Evolutionary conservation across 2,329 filamentous ascomycete species (phyloP).

Genomic region (Rhytidhysteron rufulum): DNA sequence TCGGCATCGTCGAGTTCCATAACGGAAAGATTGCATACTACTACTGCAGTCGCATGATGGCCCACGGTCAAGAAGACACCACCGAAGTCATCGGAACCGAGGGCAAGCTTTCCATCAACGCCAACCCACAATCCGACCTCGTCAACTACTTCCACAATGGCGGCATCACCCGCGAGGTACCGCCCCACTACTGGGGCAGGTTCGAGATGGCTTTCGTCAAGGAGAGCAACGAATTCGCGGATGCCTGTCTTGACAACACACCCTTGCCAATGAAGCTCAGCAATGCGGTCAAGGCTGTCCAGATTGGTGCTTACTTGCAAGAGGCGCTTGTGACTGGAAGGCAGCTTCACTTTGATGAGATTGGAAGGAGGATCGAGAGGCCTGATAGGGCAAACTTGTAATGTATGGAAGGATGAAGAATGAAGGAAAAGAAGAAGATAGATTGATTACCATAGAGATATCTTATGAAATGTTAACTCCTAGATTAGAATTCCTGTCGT

Average conservation of each 20-base stretch:
- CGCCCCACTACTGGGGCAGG: conserved; percentile 36
- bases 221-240: conserved; percentile 39
- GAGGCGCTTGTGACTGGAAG: conserved; percentile 52
- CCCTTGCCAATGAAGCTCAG: conserved; percentile 34
- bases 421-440: too few species aligned
- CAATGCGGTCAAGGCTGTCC: conserved; percentile 31
- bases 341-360: conserved; percentile 48
- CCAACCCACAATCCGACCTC: conserved; percentile 27
- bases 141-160: conserved; percentile 29
- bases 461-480: too few species aligned
- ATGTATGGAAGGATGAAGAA: too few species aligned
- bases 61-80: conserved; percentile 41
- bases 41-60: conserved; percentile 41
- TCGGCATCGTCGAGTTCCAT: conserved; percentile 44
- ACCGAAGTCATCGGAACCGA: conserved; percentile 43
- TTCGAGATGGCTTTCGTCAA: conserved; percentile 39
- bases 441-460: too few species aligned
- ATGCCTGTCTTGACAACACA: conserved; percentile 32
- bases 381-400: too few species aligned
- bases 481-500: too few species aligned
- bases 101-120: conserved; percentile 44
- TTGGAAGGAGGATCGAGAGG: conserved; percentile 4
- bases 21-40: conserved; percentile 44
- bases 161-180: conserved; percentile 36
- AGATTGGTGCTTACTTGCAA: conserved; percentile 49